A percentile compares a stretch with the other conserved stretches of the same genome.
Evolutionary conservation across 805 yeast species (phyloP).

Genomic region (Sugiyamaella americana): DNA sequence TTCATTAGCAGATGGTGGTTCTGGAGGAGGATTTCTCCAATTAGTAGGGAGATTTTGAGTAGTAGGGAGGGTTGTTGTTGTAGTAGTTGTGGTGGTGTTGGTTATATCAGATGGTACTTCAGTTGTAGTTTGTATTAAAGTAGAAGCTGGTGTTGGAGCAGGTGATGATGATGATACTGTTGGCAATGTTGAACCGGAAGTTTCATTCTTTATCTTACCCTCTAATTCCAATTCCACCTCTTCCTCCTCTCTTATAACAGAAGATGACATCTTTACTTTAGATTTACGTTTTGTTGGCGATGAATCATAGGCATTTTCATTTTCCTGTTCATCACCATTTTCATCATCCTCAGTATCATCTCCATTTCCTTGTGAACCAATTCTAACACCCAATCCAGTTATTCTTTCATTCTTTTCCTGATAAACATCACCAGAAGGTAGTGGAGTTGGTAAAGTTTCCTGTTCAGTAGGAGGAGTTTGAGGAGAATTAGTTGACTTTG

Average conservation of each 20-base stretch:
- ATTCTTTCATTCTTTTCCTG: constrained; percentile 1
- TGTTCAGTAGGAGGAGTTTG: neutral
- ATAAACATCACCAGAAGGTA: constrained; percentile 18
- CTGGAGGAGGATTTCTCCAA: constrained; percentile 2
- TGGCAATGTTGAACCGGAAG: neutral
- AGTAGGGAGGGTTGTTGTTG: too few species aligned
- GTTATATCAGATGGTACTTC: too few species aligned
- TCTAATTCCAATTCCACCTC: neutral
- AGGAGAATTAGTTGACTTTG: neutral
- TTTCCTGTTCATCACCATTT: neutral
- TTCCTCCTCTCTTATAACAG: too few species aligned
- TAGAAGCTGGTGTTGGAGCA: neutral
- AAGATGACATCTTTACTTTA: too few species aligned
- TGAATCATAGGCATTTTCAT: neutral
- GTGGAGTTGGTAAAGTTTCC: constrained; percentile 15
- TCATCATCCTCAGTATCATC: neutral
- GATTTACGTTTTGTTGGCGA: too few species aligned
- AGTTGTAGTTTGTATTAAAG: too few species aligned
- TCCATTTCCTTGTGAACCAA: neutral
- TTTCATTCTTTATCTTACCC: neutral
- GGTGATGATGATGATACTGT: neutral
- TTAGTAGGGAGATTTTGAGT: neutral
- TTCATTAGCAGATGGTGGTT: constrained; percentile 1
- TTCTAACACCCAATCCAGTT: neutral
- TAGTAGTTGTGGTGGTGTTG: too few species aligned